Evolutionary conservation across 2,329 filamentous ascomycete species (phyloP).

Genomic region (Gyromitra esculenta): DNA sequence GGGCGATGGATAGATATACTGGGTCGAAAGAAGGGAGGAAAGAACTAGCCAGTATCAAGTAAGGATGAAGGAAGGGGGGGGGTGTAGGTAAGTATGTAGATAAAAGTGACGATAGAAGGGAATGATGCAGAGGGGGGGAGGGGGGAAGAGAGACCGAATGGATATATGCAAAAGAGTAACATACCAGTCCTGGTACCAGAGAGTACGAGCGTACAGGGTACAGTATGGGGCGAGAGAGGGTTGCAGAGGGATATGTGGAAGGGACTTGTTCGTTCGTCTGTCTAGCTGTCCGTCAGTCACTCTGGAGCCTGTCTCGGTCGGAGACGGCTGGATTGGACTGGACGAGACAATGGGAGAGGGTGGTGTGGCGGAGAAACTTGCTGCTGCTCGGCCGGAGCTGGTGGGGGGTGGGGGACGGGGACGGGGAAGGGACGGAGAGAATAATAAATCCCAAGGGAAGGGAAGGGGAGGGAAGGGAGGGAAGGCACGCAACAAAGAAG

Average conservation of each 20-base stretch:
- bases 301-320: conserved; percentile 15
- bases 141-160: not conserved
- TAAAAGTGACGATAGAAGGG: conserved; percentile 35
- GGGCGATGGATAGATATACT: conserved; percentile 34
- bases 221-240: conserved; percentile 1
- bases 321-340: conserved; percentile 33
- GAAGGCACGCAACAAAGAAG: conserved; percentile 26
- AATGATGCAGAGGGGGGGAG: conserved; percentile 18
- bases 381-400: conserved; percentile 31
- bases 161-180: conserved; percentile 18
- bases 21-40: conserved; percentile 33
- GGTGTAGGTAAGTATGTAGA: not conserved
- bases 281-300: conserved; percentile 15
- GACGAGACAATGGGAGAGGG: conserved; percentile 27
- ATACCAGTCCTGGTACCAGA: conserved; percentile 32
- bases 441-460: conserved; percentile 22
- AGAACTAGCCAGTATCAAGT: conserved; percentile 26
- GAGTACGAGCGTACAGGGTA: conserved; percentile 28
- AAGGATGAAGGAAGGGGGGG: conserved; percentile 5
- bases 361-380: conserved; percentile 29
- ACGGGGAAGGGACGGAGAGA: not conserved
- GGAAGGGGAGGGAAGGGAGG: conserved; percentile 24
- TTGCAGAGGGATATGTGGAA: conserved; percentile 21
- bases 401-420: not conserved
- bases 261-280: not conserved